Evolutionary conservation across 257 asterid species (phyloP).

Genomic region (Solanum ahanhuiri): DNA sequence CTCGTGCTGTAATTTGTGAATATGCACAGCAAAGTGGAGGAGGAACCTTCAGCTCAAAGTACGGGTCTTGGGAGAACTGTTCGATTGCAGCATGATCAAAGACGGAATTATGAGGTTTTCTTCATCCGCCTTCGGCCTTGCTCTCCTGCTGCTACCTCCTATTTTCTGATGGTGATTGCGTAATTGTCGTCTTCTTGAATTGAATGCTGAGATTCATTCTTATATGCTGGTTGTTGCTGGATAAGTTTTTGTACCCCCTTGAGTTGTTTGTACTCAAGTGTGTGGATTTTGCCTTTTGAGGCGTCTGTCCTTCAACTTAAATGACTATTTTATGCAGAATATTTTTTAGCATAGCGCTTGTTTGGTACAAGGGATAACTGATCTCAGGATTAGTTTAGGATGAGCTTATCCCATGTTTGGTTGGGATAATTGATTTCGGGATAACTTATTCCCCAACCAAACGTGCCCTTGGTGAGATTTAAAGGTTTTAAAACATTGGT

Average conservation of each 20-base stretch:
- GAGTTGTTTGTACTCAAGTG: neutral
- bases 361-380: neutral
- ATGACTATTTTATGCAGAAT: neutral
- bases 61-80: slow-evolving; percentile 65
- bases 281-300: neutral
- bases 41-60: slow-evolving; percentile 72
- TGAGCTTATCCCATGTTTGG: neutral
- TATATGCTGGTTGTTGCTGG: neutral
- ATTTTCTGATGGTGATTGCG: neutral
- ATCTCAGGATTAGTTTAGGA: neutral
- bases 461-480: neutral
- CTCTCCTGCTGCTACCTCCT: neutral
- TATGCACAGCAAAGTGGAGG: slow-evolving; percentile 69
- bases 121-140: neutral
- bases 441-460: neutral
- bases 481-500: neutral
- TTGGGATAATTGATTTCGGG: neutral
- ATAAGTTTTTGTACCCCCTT: neutral
- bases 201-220: neutral
- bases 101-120: neutral
- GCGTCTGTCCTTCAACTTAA: neutral
- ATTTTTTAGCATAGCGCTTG: neutral
- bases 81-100: slow-evolving; percentile 31
- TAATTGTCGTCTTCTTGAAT: neutral
- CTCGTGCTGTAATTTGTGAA: slow-evolving; percentile 55